Conservation (phyloP, 352 stramenopile genomes). For the Globisporangium cederbergense region DNA sequence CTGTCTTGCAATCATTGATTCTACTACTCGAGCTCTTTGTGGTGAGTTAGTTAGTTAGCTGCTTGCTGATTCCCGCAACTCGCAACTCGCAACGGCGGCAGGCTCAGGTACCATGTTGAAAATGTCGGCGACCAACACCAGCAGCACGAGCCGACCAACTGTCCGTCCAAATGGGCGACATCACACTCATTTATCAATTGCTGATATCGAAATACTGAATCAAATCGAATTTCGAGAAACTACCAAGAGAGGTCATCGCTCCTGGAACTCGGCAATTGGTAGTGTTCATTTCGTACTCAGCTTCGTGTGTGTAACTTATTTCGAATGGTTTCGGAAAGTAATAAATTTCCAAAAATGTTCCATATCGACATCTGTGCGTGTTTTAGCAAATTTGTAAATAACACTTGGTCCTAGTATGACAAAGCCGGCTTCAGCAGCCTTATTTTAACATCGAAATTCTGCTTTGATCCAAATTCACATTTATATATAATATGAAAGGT, state of each 20-base stretch:
- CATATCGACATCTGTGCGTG: too few species aligned
- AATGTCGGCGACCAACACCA: slow-evolving; percentile 12
- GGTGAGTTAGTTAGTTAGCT: background rate
- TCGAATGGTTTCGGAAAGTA: too few species aligned
- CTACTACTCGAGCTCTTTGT: background rate
- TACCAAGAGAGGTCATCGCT: background rate
- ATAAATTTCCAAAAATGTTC: too few species aligned
- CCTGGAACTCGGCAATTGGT: background rate
- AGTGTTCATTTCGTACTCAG: too few species aligned
- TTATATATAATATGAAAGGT: too few species aligned
- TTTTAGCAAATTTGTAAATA: too few species aligned
- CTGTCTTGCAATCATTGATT: background rate
- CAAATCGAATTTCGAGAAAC: background rate
- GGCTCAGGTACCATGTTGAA: slow-evolving; percentile 14
- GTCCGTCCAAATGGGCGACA: background rate
- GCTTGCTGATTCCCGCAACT: slow-evolving; percentile 2
- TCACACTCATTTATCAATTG: background rate
- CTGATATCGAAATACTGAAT: background rate
- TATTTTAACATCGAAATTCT: too few species aligned
- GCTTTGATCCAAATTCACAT: too few species aligned
- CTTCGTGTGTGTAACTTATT: too few species aligned
- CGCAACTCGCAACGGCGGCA: slow-evolving; percentile 11
- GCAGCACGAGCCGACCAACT: background rate
- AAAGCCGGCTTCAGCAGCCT: too few species aligned
- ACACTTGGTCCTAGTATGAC: too few species aligned